phyloP scores from a whole-genome alignment of 169 alveolate species.

The Besnoitia besnoiti region DNA sequence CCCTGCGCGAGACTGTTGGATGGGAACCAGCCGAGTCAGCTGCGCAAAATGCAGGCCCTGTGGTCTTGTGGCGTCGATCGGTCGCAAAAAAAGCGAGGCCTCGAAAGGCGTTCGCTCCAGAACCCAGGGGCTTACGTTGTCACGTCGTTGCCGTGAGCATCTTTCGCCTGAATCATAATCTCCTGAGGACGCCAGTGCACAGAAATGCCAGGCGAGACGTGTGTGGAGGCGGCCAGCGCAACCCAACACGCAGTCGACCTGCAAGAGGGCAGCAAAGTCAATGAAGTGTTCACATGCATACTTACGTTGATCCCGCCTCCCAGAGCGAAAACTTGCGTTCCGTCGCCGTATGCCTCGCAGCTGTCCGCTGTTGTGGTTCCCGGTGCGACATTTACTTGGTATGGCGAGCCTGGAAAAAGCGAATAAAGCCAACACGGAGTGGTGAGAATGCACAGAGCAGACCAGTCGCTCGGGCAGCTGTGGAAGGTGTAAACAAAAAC shows the following conservation, averaged over 20 bases:
- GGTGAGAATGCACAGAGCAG: not conserved
- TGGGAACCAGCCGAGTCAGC: no score
- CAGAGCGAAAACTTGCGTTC: not conserved
- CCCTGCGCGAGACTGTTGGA: no score
- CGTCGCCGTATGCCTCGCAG: slow-evolving; percentile 12
- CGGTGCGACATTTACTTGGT: not conserved
- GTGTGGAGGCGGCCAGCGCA: not conserved
- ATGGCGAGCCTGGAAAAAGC: slow-evolving; percentile 12
- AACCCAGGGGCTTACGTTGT: not conserved
- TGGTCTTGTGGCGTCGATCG: no score
- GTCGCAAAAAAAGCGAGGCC: no score
- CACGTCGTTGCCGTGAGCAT: slow-evolving; percentile 34
- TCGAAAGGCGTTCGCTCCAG: not conserved
- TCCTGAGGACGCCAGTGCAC: slow-evolving; percentile 7
- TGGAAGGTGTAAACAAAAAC: not conserved
- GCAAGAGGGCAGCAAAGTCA: not conserved
- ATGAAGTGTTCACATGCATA: not conserved
- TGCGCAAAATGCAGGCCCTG: no score
- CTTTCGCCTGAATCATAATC: slow-evolving; percentile 35
- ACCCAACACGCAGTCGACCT: not conserved
- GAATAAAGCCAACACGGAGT: not conserved
- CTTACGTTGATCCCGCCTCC: slow-evolving; percentile 7
- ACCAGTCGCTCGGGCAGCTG: no score
- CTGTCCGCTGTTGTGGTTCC: not conserved
- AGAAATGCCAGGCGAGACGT: not conserved